Conservation (phyloP, 345 rosid genomes). For the Eucalyptus marginata region DNA sequence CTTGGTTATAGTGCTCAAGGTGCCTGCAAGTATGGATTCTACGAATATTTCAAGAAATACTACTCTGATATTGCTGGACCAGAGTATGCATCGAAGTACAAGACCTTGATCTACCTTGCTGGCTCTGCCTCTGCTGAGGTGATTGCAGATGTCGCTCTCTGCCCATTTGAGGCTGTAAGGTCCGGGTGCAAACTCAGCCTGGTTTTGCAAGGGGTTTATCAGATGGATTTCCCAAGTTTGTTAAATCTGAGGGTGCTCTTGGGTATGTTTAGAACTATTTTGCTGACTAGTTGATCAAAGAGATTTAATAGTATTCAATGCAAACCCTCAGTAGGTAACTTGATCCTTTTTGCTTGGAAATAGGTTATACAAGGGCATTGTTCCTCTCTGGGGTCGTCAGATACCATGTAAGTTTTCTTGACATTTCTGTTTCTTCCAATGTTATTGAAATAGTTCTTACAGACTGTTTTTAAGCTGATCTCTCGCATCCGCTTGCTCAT, state of each 20-base stretch:
- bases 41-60: slow-evolving; percentile 91
- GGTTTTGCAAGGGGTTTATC: slow-evolving; percentile 92
- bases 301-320: background rate
- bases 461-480: background rate
- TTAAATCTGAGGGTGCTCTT: slow-evolving; percentile 74
- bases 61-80: slow-evolving; percentile 97
- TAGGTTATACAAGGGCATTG: slow-evolving; percentile 92
- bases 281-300: background rate
- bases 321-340: background rate
- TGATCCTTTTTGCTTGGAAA: background rate
- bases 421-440: background rate
- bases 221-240: slow-evolving; percentile 92
- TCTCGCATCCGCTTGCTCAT: background rate
- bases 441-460: background rate
- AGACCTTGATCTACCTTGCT: slow-evolving; percentile 94
- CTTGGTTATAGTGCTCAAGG: slow-evolving; percentile 99
- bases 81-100: slow-evolving; percentile 68
- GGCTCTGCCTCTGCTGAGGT: slow-evolving; percentile 99
- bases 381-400: slow-evolving; percentile 99
- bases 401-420: slow-evolving; percentile 73
- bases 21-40: slow-evolving; percentile 91
- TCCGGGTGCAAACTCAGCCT: slow-evolving; percentile 97
- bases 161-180: slow-evolving; percentile 99
- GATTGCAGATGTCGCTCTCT: slow-evolving; percentile 88
- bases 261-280: slow-evolving; percentile 44